Evolutionary conservation across 768 basidiomycete genomes (phyloP), one percentile per base, ranked within the genome.

Genomic region (Lactarius indigo): DNA sequence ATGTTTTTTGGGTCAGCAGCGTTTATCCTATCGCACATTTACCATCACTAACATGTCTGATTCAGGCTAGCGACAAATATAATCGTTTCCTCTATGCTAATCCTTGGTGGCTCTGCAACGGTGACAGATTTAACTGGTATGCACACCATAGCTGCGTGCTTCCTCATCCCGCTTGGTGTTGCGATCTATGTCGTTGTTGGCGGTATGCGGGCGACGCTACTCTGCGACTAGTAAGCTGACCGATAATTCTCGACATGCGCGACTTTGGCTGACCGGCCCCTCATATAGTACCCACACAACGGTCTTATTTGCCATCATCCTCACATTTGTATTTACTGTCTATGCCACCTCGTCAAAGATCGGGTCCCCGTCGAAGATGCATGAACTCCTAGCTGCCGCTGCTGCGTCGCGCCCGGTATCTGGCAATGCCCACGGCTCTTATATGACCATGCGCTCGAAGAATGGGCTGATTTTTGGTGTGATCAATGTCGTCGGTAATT

Each of bases 81-180:
- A 64, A 91, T 96, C 72, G 94, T 95, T n/a, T 92, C 90, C 58
- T 91, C 88, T 13, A 92, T 90, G 89, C 79, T 89, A 31, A 86
- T 89, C 68, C 83, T 91, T 12, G 91, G 91, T 7, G 89, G 90
- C 3, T 89, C 91, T 0, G 95, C 95, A 0, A 96, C 95, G 1
- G 94, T 98, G 54, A 88, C 87, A 0, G 86, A 86, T 69, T 75
- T 98, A 68, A 95, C 95, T 0, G 95, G 94, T 0, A 96, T 96
- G 90, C 85, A 80, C 74, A 96, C 92, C 18, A 83, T 92, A 68
- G 94, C 92, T 44, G 93, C 94, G 0, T 94, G 92, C 74, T 96
- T 96, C 84, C 79, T 97, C 41, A 92, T 94, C 41, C 94, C 94
- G 2, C 74, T 92, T 26, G 92, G 92, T 0, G 95, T 96, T 5